A percentile compares a stretch with the other conserved stretches of the same genome.
Conservation (phyloP, 1,139 yeast genomes). For the Yamadazyma kanchanaburiensis region DNA sequence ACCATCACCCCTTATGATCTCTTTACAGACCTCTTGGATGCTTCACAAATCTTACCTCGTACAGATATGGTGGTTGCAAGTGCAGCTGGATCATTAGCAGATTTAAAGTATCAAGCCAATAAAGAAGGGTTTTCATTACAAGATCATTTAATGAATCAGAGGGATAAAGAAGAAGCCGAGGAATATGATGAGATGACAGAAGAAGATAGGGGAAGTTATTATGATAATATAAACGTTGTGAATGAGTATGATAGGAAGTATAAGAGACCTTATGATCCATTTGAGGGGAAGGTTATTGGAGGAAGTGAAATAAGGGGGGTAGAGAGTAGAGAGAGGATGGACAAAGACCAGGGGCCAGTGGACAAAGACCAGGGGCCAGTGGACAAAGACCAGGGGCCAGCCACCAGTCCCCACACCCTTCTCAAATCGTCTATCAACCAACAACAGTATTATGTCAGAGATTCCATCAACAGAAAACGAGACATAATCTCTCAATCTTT, state of each 20-base stretch:
- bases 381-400: not conserved
- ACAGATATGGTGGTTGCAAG: slow-evolving; percentile 49
- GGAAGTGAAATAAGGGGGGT: too few species aligned
- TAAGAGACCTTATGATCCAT: slow-evolving; percentile 4
- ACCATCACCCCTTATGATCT: slow-evolving; percentile 37
- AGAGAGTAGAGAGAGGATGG: too few species aligned
- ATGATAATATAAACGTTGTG: slow-evolving; percentile 5
- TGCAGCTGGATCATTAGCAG: slow-evolving; percentile 46
- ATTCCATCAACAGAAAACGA: slow-evolving; percentile 20
- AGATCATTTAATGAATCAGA: slow-evolving; percentile 14
- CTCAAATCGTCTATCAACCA: slow-evolving; percentile 1
- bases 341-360: too few species aligned
- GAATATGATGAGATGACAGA: slow-evolving; percentile 1
- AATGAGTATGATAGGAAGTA: slow-evolving; percentile 5
- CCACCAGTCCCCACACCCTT: too few species aligned
- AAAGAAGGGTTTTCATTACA: slow-evolving; percentile 29
- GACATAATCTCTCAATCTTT: slow-evolving; percentile 17
- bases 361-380: too few species aligned
- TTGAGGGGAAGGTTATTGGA: slow-evolving; percentile 1
- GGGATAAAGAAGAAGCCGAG: slow-evolving; percentile 4
- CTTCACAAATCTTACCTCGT: slow-evolving; percentile 36
- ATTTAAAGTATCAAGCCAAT: slow-evolving; percentile 31
- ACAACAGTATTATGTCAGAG: too few species aligned
- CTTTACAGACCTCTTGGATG: slow-evolving; percentile 34
- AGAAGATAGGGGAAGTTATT: slow-evolving; percentile 6